phyloP scores from a whole-genome alignment of 768 basidiomycete species.

The Termitomyces sp. region DNA sequence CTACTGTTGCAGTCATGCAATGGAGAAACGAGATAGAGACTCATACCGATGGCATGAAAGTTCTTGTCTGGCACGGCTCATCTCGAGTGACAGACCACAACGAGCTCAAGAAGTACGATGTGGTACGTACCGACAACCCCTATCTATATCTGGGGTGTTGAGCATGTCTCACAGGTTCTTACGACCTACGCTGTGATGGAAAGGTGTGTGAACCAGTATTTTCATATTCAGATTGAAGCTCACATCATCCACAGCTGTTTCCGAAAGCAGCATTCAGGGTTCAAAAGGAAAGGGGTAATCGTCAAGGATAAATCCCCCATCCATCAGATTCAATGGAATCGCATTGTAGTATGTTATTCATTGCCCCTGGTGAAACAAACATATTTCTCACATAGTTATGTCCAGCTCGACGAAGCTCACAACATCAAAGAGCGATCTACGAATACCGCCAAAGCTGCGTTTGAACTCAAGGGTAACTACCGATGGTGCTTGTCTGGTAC shows the following conservation, averaged over 20 bases:
- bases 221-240: not conserved
- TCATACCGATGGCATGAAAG: conserved; percentile 81
- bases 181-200: conserved; percentile 89
- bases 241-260: conserved; percentile 53
- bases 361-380: not conserved
- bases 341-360: conserved; percentile 57
- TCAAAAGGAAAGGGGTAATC: conserved; percentile 79
- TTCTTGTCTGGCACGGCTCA: conserved; percentile 90
- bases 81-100: conserved; percentile 63
- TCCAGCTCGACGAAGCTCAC: conserved; percentile 90
- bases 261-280: conserved; percentile 90
- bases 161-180: conserved; percentile 47
- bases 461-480: conserved; percentile 76
- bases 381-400: not conserved
- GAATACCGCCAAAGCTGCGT: conserved; percentile 96
- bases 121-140: conserved; percentile 45
- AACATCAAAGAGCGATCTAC: conserved; percentile 96
- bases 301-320: conserved; percentile 87
- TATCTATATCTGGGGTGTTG: not conserved
- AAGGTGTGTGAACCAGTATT: conserved; percentile 27
- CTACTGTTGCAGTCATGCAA: conserved; percentile 63
- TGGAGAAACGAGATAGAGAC: conserved; percentile 93
- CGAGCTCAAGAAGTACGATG: conserved; percentile 81
- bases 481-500: conserved; percentile 98
- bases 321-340: conserved; percentile 82